Evolutionary conservation across 2,329 filamentous ascomycete species (phyloP), one percentile per base, ranked within the genome.

Genomic region (Colletotrichum siamense): DNA sequence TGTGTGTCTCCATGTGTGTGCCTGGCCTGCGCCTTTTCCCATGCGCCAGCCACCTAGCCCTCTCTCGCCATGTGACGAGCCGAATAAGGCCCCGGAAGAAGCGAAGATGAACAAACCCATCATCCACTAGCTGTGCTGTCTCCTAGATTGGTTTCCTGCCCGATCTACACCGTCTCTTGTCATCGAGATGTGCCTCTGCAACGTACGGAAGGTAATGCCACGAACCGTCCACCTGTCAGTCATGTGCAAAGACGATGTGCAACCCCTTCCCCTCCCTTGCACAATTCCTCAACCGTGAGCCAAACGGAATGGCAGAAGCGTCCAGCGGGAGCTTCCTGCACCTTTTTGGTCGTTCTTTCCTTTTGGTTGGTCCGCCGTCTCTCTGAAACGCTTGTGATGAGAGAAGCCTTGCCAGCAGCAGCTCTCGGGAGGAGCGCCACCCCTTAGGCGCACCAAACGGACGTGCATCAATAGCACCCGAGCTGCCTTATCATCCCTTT

Each of bases 61-160:
- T 71, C n/a, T 15, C 15, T 22, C 8, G 26, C 73, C 69, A 76
- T 72, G 68, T 75, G 73, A 72, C 52, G 16, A 61, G 61, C 61
- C 62, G 16, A 26, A 28, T 36, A 15, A 18, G 16, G 15, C 26
- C 44, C 69, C 55, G n/a, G 30, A 76, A 64, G 32, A 55, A 63
- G 73, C 30, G 68, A 64, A 12, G 55, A 64, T 73, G 57, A 49
- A n/a, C 69, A 28, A 30, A 9, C 8, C 52, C n/a, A n/a, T 44
- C 12, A 26, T 18, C 30, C 30, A n/a, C 61, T n/a, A 57, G 44
- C 32, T 55, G 24, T 44, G 52, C 16, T 22, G 55, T 24, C 24
- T 26, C 13, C 12, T 13, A 66, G 61, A 39, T 15, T 15, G 12
- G 8, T 24, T 18, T 13, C 22, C 22, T 61, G 26, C 28, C 32